Conservation (phyloP, 2,329 filamentous ascomycete genomes). For the Trichoderma afroharzianum region DNA sequence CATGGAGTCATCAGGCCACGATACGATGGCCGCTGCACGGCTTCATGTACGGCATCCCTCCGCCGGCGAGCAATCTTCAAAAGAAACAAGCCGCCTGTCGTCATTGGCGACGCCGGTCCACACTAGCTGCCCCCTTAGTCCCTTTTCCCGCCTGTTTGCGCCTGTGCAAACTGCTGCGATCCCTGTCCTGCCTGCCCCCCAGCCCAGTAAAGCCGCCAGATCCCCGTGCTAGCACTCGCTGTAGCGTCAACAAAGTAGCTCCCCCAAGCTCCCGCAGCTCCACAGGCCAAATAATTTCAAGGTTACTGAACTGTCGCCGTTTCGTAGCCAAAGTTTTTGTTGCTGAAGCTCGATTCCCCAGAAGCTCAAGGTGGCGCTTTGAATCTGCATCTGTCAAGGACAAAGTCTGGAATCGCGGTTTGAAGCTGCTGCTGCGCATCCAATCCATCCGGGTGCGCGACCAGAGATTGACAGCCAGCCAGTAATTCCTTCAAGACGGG, state of each 20-base stretch:
- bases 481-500: neutral
- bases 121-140: constrained; percentile 9
- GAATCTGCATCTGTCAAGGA: neutral
- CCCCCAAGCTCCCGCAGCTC: constrained; percentile 12
- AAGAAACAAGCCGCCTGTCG: neutral
- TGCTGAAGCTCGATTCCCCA: neutral
- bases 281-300: neutral
- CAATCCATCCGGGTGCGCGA: neutral
- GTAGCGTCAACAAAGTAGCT: neutral
- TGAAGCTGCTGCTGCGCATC: neutral
- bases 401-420: neutral
- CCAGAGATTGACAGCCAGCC: neutral
- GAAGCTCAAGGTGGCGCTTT: neutral
- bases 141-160: constrained; percentile 6
- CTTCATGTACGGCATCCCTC: constrained; percentile 6
- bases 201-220: neutral
- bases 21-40: neutral
- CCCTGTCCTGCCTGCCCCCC: neutral
- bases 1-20: neutral
- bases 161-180: neutral
- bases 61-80: neutral
- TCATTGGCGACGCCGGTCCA: constrained; percentile 10
- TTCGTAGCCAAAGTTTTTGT: neutral
- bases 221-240: constrained; percentile 3
- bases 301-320: neutral